Evolutionary conservation across 257 asterid species (phyloP), one percentile per base, ranked within the genome.

Genomic region (Capsicum chinense): DNA sequence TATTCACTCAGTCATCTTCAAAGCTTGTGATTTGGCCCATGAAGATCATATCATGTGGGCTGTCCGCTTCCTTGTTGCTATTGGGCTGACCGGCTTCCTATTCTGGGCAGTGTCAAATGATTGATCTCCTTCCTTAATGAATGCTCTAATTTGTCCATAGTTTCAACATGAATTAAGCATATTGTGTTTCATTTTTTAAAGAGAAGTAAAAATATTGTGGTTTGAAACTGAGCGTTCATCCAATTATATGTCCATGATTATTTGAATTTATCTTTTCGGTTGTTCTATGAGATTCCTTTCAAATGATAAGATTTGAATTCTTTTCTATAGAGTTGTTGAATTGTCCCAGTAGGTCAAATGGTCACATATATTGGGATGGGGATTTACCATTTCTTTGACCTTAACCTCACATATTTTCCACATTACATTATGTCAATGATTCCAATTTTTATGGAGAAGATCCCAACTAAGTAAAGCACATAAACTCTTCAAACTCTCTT

Each of bases 381-480:
- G 19, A 69, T 69, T 54, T 69, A 69, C 6, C 78, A 69, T 7
- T 68, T 68, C 81, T 74, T 74, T 74, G 81, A 74, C 80, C 59
- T 47, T 50, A 42, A 52, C 63, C 60, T 74, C 60, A 12, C 47
- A 21, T 52, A 62, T 74, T 74, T 67, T 74, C 42, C 62, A 74
- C 44, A 21, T 19, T 74, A 74, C 50, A 70, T 47, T 44, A 16
- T n/a, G 17, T 71, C 79, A 17, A 73, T 12, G 42, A 12, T 73
- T 74, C 42, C 80, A 47, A 10, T 12, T 5, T 73, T 3, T 74
- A 19, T 50, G 48, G 80, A 50, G 44, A 50, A 74, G 35, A 74
- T 50, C 60, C 60, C 80, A 74, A 26, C 12, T 73, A 47, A n/a
- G 60, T 50, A 21, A 48, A 74, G 35, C 60, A 50, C 80, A 50